Conservation (phyloP, 2,329 filamentous ascomycete species). For the Sclerotinia glacialis region DNA sequence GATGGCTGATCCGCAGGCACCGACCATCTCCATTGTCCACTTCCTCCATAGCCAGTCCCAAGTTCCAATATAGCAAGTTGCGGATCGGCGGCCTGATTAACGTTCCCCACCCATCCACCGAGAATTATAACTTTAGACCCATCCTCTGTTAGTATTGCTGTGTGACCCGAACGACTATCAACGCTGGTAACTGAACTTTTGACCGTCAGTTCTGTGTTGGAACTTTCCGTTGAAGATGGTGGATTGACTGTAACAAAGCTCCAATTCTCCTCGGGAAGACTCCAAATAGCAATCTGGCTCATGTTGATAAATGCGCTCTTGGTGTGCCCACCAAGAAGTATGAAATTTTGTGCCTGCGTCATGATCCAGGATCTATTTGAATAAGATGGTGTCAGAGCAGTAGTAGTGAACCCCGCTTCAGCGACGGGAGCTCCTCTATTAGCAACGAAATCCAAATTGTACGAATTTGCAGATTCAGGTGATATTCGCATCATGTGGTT, state of each 20-base stretch:
- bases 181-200: conserved; percentile 41
- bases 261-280: conserved; percentile 82
- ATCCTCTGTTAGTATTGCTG: conserved; percentile 75
- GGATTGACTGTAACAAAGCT: conserved; percentile 68
- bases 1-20: conserved; percentile 51
- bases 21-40: conserved; percentile 69
- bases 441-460: conserved; percentile 47
- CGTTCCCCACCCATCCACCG: conserved; percentile 90
- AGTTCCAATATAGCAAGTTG: conserved; percentile 77
- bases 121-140: conserved; percentile 74
- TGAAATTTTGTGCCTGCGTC: conserved; percentile 72
- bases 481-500: conserved; percentile 71
- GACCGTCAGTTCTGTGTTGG: conserved; percentile 56
- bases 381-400: conserved; percentile 66
- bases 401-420: conserved; percentile 85
- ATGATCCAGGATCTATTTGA: conserved; percentile 63
- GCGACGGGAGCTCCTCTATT: conserved; percentile 61
- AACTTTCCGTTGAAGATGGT: conserved; percentile 36
- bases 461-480: conserved; percentile 42
- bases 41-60: conserved; percentile 69
- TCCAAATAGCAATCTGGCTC: conserved; percentile 85
- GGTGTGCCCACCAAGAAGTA: conserved; percentile 84
- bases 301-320: conserved; percentile 85
- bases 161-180: conserved; percentile 86
- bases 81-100: conserved; percentile 71